These are phyloP conservation scores for Cladophialophora chaetospira DNA, from an alignment of 2,329 filamentous ascomycete genomes.

Conservation along the genomic window DNA sequence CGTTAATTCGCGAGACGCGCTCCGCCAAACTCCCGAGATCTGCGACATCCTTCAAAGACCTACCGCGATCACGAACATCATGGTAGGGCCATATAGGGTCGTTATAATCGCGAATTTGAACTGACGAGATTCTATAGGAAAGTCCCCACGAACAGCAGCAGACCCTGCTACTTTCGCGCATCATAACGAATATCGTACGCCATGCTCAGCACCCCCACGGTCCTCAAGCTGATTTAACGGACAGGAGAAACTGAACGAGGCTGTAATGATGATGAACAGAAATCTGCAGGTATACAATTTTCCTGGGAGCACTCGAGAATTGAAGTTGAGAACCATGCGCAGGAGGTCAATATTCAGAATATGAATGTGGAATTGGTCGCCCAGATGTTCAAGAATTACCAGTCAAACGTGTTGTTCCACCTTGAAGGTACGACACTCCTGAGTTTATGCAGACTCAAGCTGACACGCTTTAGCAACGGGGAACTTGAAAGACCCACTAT, in stretches of 20 bases:
- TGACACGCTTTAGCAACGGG: slow-evolving; percentile 66
- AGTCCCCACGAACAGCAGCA: slow-evolving; percentile 98
- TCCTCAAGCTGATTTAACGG: slow-evolving; percentile 24
- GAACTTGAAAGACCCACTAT: slow-evolving; percentile 76
- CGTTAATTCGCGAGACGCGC: neutral
- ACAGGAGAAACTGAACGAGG: slow-evolving; percentile 96
- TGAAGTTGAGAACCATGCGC: slow-evolving; percentile 8
- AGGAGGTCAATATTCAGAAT: slow-evolving; percentile 98
- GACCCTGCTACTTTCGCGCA: slow-evolving; percentile 85
- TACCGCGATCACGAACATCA: too few species aligned
- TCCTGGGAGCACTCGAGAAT: neutral
- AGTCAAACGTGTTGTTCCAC: slow-evolving; percentile 96
- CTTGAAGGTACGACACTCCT: slow-evolving; percentile 74
- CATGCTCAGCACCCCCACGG: neutral
- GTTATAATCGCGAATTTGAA: neutral
- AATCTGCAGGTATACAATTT: slow-evolving; percentile 69
- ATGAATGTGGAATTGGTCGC: slow-evolving; percentile 98
- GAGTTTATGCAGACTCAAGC: neutral
- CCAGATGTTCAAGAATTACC: slow-evolving; percentile 99
- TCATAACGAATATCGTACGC: slow-evolving; percentile 94
- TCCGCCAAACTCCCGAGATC: too few species aligned
- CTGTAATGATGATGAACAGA: slow-evolving; percentile 89
- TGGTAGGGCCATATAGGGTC: neutral
- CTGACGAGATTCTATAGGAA: slow-evolving; percentile 59
- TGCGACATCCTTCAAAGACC: too few species aligned